phyloP scores from a whole-genome alignment of 1,284 basidiomycete species.

The Ganoderma leucocontextum region DNA sequence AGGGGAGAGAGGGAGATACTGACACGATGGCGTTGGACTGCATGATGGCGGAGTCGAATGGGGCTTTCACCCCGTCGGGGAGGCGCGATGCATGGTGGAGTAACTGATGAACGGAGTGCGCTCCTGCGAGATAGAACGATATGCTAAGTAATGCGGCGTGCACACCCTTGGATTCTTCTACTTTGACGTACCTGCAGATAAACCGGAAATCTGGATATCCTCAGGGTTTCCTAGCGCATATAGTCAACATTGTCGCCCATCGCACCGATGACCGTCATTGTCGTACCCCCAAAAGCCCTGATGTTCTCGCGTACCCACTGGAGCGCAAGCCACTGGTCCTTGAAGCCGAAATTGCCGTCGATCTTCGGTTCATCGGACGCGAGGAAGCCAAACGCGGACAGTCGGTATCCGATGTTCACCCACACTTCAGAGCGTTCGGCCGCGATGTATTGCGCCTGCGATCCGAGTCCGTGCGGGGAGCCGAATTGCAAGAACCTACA shows the following conservation, averaged over 20 bases:
- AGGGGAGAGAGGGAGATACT: conserved; percentile 33
- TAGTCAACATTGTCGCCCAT: not conserved
- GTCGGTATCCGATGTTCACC: conserved; percentile 76
- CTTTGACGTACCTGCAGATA: conserved; percentile 67
- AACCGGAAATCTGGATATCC: conserved; percentile 68
- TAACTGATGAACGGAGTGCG: conserved; percentile 79
- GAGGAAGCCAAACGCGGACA: conserved; percentile 79
- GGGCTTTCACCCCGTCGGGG: conserved; percentile 61
- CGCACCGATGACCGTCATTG: not conserved
- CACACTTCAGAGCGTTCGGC: conserved; percentile 72
- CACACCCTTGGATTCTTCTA: no score
- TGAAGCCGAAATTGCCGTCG: conserved; percentile 81
- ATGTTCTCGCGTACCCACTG: conserved; percentile 72
- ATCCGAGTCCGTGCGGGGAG: conserved; percentile 63
- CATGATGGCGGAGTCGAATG: conserved; percentile 70
- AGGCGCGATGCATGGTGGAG: conserved; percentile 75
- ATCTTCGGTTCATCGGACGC: conserved; percentile 67
- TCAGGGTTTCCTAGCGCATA: conserved; percentile 56
- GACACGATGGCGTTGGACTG: conserved; percentile 81
- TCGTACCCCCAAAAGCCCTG: conserved; percentile 61
- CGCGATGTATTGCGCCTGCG: conserved; percentile 73
- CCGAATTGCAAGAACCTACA: conserved; percentile 82
- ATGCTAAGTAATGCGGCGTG: not conserved
- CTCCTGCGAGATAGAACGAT: conserved; percentile 50
- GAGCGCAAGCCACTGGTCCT: conserved; percentile 75